Conservation (phyloP, 768 basidiomycete genomes). For the Flagelloscypha sp. region DNA sequence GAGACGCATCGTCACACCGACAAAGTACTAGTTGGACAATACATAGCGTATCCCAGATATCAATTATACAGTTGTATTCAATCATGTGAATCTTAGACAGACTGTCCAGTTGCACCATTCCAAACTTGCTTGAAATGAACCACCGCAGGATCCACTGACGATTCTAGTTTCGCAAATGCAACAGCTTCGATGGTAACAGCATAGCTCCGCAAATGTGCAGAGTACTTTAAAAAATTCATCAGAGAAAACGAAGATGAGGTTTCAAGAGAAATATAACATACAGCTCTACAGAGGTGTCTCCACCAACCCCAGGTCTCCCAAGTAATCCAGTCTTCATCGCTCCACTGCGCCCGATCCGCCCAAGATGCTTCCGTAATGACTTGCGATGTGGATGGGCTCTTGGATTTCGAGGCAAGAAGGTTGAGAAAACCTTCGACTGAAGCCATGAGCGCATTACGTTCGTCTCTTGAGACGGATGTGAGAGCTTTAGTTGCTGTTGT, state of each 20-base stretch:
- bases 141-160: conserved; percentile 46
- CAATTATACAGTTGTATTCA: too few species aligned
- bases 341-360: conserved; percentile 64
- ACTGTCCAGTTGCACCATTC: conserved; percentile 63
- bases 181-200: conserved; percentile 61
- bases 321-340: conserved; percentile 65
- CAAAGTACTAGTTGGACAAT: too few species aligned
- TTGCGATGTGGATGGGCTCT: conserved; percentile 41
- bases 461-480: conserved; percentile 64
- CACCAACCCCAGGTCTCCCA: conserved; percentile 95
- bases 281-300: conserved; percentile 76
- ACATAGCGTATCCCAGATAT: too few species aligned
- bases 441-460: conserved; percentile 63
- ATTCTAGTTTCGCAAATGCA: conserved; percentile 58
- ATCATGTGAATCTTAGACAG: too few species aligned
- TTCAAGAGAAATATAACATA: conserved; percentile 27
- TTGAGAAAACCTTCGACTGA: conserved; percentile 71
- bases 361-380: conserved; percentile 63
- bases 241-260: conserved; percentile 2
- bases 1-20: too few species aligned
- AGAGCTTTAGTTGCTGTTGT: conserved; percentile 68
- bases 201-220: conserved; percentile 72
- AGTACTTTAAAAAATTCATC: conserved; percentile 42
- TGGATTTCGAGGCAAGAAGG: conserved; percentile 40
- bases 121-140: conserved; percentile 58